These are phyloP conservation scores for Beta vulgaris DNA, from an alignment of 148 eudicot genomes.

Conservation along the genomic window DNA sequence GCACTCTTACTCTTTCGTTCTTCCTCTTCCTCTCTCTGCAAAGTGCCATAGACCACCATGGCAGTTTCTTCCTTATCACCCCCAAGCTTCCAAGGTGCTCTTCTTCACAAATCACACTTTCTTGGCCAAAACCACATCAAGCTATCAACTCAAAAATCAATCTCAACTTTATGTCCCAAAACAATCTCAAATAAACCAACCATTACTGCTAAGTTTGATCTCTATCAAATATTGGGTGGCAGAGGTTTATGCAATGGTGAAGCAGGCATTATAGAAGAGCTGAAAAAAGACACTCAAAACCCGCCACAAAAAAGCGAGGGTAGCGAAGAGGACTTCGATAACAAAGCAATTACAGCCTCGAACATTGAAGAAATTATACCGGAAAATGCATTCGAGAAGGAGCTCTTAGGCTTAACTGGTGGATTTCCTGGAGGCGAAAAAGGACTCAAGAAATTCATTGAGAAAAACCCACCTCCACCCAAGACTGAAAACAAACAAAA, in stretches of 20 bases:
- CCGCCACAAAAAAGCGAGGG: conserved; percentile 18
- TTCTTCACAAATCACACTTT: conserved; percentile 47
- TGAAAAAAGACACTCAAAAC: conserved; percentile 35
- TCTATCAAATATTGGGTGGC: conserved; percentile 70
- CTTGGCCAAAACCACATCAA: conserved; percentile 47
- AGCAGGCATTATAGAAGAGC: conserved; percentile 62
- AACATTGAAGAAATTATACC: conserved; percentile 28
- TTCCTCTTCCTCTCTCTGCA: conserved; percentile 11
- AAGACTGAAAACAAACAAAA: conserved; percentile 11
- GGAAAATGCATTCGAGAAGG: conserved; percentile 71
- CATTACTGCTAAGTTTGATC: conserved; percentile 59
- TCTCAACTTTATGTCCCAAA: conserved; percentile 14
- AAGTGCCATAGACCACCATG: conserved; percentile 7
- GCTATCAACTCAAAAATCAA: conserved; percentile 30
- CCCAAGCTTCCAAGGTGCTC: conserved; percentile 36
- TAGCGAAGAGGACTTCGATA: conserved; percentile 2
- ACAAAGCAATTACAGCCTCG: conserved; percentile 7
- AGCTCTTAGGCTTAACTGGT: conserved; percentile 74
- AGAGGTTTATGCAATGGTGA: conserved; percentile 93
- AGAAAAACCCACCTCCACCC: conserved; percentile 68
- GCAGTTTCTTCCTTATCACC: conserved; percentile 51
- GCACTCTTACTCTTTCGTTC: background rate
- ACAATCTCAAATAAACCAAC: conserved; percentile 11
- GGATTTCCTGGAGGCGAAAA: conserved; percentile 94
- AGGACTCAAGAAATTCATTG: conserved; percentile 66